Base-by-base conservation (phyloP, 2,329 filamentous ascomycete genomes). In the Orbilia javanica region DNA sequence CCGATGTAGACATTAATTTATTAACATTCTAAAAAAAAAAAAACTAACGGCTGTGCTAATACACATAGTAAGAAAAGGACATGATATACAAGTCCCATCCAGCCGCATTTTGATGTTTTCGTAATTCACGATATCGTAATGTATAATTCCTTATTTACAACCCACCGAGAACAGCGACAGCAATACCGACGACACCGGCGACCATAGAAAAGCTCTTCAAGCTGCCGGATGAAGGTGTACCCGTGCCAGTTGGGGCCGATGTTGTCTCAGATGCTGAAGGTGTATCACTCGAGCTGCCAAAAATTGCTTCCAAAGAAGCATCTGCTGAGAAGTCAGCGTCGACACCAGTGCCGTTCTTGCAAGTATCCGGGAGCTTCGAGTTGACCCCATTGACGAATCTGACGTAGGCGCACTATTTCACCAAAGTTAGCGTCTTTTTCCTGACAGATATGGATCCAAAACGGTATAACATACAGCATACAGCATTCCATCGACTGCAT, bases 401-500 rank as follows among this genome's bases (percentile, higher is more conserved):
- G 15, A 78, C 67, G 31, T 36, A 44, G 5, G 74, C 74, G 67
- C 74, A 78, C 74, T 78, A 53, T 72, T 42, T 20, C 18, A 64
- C 7, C 20, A 20, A 39, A 18, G 18, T 68, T 39, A 75, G 34
- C 29, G 57, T 48, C 22, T 27, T 57, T 7, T 25, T 39, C n/a
- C 15, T 15, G 22, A 36, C 31, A 68, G 44, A 27, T 18, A 20
- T 25, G 2, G 42, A 44, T 6, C n/a, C 15, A 15, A 34, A 31
- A 36, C 20, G 31, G 15, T 34, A 27, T 11, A 34, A 80, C 84
- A 66, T 83, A 89, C 88, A 85, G 89, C 87, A 81, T 86, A 90
- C 4, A 90, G 83, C 15, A 88, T 79, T 2, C 89, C 89, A 76
- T 91, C 89, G 0, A 86, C 84, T 0, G 86, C 88, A 20, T 87